Percentiles rank a stretch among this genome's conserved stretches.
Conservation (phyloP, 768 basidiomycete genomes). For the Mycena alexandri region DNA sequence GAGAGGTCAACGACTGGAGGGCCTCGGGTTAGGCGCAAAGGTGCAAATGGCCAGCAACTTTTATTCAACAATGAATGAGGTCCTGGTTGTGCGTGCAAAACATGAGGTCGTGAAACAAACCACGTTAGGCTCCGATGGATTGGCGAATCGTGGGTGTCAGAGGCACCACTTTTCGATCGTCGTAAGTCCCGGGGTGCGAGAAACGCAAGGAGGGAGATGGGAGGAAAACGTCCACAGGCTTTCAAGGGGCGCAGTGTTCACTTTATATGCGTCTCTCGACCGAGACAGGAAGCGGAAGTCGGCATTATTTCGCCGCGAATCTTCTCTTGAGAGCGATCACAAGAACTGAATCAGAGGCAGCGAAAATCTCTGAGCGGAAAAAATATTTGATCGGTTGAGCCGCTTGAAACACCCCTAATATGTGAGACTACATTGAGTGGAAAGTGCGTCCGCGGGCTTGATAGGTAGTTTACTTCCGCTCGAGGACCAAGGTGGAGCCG, state of each 20-base stretch:
- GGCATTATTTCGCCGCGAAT: conserved; percentile 11
- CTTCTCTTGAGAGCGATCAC: conserved; percentile 15
- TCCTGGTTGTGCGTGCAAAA: conserved; percentile 37
- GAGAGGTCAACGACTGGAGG: conserved; percentile 27
- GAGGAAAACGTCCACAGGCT: conserved; percentile 13
- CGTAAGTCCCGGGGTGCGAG: conserved; percentile 29
- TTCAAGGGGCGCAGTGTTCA: background rate
- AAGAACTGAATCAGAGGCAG: conserved; percentile 8
- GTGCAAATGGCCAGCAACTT: conserved; percentile 27
- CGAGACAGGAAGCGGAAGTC: conserved; percentile 30
- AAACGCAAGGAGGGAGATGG: conserved; percentile 34
- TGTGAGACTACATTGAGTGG: background rate
- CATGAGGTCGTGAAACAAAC: conserved; percentile 42
- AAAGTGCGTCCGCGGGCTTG: conserved; percentile 23
- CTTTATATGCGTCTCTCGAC: conserved; percentile 21
- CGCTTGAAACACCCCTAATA: conserved; percentile 33
- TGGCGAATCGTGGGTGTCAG: conserved; percentile 37
- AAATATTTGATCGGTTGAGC: conserved; percentile 23
- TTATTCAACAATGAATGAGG: conserved; percentile 35
- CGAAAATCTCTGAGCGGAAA: conserved; percentile 11
- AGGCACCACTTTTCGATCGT: conserved; percentile 38
- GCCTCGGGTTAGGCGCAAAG: conserved; percentile 31
- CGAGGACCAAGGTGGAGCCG: conserved; percentile 10
- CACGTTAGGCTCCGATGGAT: conserved; percentile 37
- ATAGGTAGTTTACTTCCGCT: conserved; percentile 1